These are phyloP conservation scores for Pseudozyma pruni DNA, from an alignment of 1,284 basidiomycete genomes.

Conservation along the genomic window DNA sequence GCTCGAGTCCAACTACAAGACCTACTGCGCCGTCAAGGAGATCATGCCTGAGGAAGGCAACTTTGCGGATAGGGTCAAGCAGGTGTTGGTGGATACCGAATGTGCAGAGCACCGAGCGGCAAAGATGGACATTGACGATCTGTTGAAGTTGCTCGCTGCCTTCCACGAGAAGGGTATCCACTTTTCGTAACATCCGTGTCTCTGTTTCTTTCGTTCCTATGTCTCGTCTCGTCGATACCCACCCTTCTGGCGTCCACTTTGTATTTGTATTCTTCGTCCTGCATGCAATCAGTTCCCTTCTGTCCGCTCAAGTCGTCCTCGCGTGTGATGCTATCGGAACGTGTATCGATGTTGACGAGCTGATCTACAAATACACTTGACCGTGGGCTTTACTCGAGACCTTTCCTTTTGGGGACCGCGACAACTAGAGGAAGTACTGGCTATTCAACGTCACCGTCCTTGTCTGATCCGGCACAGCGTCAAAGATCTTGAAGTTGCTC, in stretches of 20 bases:
- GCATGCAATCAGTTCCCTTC: slow-evolving; percentile 18
- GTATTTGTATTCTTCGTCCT: slow-evolving; percentile 22
- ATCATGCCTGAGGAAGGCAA: slow-evolving; percentile 37
- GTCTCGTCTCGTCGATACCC: slow-evolving; percentile 9
- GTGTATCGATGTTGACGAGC: slow-evolving; percentile 4
- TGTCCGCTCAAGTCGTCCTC: not conserved
- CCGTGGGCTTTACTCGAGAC: not conserved
- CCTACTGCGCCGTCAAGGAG: slow-evolving; percentile 84
- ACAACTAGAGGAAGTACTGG: slow-evolving; percentile 37
- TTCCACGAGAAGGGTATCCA: slow-evolving; percentile 86
- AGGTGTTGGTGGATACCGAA: slow-evolving; percentile 77
- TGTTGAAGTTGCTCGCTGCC: slow-evolving; percentile 79
- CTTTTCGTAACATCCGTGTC: slow-evolving; percentile 73
- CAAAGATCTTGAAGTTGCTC: slow-evolving; percentile 69
- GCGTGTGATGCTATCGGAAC: not conserved
- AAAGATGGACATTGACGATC: slow-evolving; percentile 85
- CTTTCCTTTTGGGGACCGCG: not conserved
- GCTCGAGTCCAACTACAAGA: slow-evolving; percentile 91
- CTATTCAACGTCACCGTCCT: slow-evolving; percentile 39
- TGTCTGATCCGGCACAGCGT: slow-evolving; percentile 61
- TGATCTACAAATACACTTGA: slow-evolving; percentile 32
- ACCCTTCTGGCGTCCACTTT: not conserved
- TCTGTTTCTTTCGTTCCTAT: not conserved
- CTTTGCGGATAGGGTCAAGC: slow-evolving; percentile 74
- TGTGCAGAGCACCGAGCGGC: slow-evolving; percentile 79